Percentiles rank a stretch among this genome's conserved stretches.
Conservation (phyloP, 108 stramenopile species). For the Nitzschia palea region DNA sequence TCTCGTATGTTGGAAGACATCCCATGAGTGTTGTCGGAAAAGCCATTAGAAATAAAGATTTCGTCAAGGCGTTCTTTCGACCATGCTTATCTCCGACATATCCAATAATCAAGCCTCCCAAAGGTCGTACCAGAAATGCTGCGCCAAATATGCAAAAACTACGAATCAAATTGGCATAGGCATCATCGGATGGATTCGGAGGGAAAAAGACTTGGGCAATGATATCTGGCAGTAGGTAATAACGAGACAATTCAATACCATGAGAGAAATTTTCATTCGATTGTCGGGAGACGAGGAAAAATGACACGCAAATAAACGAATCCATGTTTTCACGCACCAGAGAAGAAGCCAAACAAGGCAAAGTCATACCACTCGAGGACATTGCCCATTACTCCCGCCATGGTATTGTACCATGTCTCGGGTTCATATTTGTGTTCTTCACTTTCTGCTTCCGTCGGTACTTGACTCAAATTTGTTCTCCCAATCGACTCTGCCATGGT, state of each 20-base stretch:
- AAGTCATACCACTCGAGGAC: constrained; percentile 66
- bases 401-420: constrained; percentile 11
- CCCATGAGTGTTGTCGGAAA: constrained; percentile 70
- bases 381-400: constrained; percentile 32
- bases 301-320: too few relatives aligned
- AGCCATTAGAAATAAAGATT: constrained; percentile 63
- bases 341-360: constrained; percentile 66
- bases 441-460: not conserved
- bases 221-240: constrained; percentile 26
- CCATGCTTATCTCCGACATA: constrained; percentile 69
- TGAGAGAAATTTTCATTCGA: too few relatives aligned
- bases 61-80: constrained; percentile 57
- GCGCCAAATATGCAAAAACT: constrained; percentile 69
- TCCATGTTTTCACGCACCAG: constrained; percentile 1
- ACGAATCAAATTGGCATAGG: constrained; percentile 20
- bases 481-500: constrained; percentile 5
- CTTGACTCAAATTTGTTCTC: constrained; percentile 9
- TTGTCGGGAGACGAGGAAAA: too few relatives aligned
- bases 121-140: constrained; percentile 67
- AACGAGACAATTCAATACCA: too few relatives aligned
- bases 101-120: constrained; percentile 67
- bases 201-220: constrained; percentile 69
- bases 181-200: constrained; percentile 24
- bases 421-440: not conserved
- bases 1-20: constrained; percentile 63